phyloP scores from a whole-genome alignment of 176 grass and related monocot species.

The Cenchrus purpureus region DNA sequence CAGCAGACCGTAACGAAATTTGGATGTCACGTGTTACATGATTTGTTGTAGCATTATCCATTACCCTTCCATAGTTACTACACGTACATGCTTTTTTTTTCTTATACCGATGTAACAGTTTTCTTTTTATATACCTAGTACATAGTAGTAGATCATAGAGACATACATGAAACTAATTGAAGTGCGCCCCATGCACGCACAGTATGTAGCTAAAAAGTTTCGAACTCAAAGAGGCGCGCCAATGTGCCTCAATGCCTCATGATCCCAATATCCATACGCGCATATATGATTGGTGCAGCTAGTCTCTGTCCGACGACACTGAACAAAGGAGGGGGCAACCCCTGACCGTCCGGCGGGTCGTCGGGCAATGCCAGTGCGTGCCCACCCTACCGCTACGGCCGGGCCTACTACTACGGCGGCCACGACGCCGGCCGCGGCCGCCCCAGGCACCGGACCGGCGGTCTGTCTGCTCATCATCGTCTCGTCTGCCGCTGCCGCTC shows the following conservation, averaged over 20 bases:
- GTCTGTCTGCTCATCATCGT: slow-evolving; percentile 21
- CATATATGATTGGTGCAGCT: background rate
- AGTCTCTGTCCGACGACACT: background rate
- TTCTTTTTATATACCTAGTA: no score
- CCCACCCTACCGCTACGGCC: background rate
- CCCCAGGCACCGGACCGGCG: background rate
- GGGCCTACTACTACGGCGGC: no score
- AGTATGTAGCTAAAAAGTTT: background rate
- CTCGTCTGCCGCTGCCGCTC: background rate
- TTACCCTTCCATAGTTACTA: no score
- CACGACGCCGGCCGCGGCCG: slow-evolving; percentile 7
- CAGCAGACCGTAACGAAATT: no score
- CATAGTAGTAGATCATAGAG: no score
- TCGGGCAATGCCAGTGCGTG: background rate
- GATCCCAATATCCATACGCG: background rate
- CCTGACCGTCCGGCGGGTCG: background rate
- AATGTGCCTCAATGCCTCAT: background rate
- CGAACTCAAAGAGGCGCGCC: background rate
- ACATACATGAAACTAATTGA: no score
- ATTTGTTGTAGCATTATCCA: no score
- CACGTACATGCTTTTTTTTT: no score
- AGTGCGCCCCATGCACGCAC: no score
- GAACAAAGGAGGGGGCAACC: background rate
- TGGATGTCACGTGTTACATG: no score
- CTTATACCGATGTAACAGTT: no score